A percentile compares a stretch with the other conserved stretches of the same genome.
phyloP scores from a whole-genome alignment of 768 basidiomycete genomes.

The Hebeloma cylindrosporum region DNA sequence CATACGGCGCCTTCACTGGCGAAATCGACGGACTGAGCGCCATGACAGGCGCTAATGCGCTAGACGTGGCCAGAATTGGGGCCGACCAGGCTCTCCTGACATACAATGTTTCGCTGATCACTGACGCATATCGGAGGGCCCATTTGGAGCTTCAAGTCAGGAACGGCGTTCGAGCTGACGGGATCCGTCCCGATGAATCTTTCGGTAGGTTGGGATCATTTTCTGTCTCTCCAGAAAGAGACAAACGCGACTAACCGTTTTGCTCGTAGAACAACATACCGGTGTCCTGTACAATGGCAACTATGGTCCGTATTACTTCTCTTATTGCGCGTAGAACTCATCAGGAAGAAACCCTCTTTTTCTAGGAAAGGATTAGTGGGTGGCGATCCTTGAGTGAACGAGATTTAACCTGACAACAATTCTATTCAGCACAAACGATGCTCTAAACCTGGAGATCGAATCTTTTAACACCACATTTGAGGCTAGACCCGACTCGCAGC shows the following conservation, averaged over 20 bases:
- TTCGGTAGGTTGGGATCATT: slow-evolving; percentile 39
- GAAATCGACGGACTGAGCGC: slow-evolving; percentile 44
- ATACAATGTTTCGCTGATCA: slow-evolving; percentile 43
- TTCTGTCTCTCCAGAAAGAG: neutral
- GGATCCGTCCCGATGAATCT: slow-evolving; percentile 55
- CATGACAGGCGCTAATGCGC: slow-evolving; percentile 62
- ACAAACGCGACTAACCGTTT: neutral
- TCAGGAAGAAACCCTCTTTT: neutral
- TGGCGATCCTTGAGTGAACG: neutral
- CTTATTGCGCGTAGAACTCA: neutral
- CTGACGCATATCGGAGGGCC: slow-evolving; percentile 48
- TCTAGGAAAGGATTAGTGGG: slow-evolving; percentile 47
- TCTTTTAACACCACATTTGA: slow-evolving; percentile 60
- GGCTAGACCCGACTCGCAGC: slow-evolving; percentile 40
- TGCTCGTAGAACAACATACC: slow-evolving; percentile 46
- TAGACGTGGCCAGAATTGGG: slow-evolving; percentile 65
- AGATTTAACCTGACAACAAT: neutral
- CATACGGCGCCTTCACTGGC: slow-evolving; percentile 48
- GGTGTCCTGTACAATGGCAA: slow-evolving; percentile 75
- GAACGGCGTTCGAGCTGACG: slow-evolving; percentile 51
- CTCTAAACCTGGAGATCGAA: slow-evolving; percentile 59
- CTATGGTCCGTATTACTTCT: slow-evolving; percentile 44
- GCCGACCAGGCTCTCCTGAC: slow-evolving; percentile 49
- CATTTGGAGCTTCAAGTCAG: slow-evolving; percentile 54
- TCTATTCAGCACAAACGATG: slow-evolving; percentile 52